Evolutionary conservation across 768 basidiomycete species (phyloP), one percentile per base, ranked within the genome.

Genomic region (Rhodosporidiobolus sp.): DNA sequence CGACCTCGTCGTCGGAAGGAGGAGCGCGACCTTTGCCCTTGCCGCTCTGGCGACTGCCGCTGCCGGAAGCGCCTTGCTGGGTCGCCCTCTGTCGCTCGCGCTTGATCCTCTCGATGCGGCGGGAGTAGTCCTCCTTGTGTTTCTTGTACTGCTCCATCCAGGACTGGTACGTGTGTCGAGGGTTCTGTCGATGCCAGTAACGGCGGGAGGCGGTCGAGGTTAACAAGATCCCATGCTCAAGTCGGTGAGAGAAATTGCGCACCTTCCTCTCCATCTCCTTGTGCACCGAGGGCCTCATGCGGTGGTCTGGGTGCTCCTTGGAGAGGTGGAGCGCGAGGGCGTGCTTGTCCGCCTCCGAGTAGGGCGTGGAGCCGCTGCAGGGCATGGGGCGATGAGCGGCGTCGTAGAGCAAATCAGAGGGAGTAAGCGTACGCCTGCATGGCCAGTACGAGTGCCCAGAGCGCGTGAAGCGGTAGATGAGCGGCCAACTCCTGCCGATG

Each of bases 101-200:
- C 28, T 35, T 28, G 65, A 62, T 14, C 1, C 0, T 9, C 35
- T 17, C 30, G n/a, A 67, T 58, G 28, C 61, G 50, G 20, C 38
- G 24, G 9, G 63, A 50, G 65, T 67, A 58, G 28, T 52, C 60
- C 0, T 63, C 50, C 10, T 26, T 20, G 38, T 45, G 14, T 0
- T 49, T 20, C 50, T 61, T 26, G 63, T 67, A 72, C 50, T 72
- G 71, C 19, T 45, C 45, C 16, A 35, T 26, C 65, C 65, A 68
- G 1, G 56, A 34, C 32, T 46, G 43, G 2, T 12, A n/a, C 0
- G 66, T 35, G 43, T 67, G 71, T 4, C 24, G 30, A 9, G 55
- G 35, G 1, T 63, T 24, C 59, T 58, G 58, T 43, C 1, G n/a
- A 16, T n/a, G 22, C n/a, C n/a, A n/a, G n/a, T n/a, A n/a, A n/a